Percentiles rank a stretch among this genome's conserved stretches.
phyloP scores from a whole-genome alignment of 768 basidiomycete species.

The Plicaturopsis crispa region DNA sequence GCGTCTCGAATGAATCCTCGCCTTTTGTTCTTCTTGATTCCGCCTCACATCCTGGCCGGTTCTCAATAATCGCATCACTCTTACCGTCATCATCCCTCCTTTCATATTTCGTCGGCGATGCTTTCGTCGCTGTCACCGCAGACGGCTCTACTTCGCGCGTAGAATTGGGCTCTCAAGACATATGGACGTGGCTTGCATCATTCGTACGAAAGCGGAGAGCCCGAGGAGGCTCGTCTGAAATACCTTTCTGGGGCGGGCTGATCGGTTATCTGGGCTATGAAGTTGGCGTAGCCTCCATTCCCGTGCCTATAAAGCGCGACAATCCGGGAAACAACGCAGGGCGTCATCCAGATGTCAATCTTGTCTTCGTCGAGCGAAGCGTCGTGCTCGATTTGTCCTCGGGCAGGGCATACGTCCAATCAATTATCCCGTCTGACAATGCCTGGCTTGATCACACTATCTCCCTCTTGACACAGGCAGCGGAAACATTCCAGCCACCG shows the following conservation, averaged over 20 bases:
- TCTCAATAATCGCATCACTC: slow-evolving; percentile 65
- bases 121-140: slow-evolving; percentile 35
- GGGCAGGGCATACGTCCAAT: slow-evolving; percentile 53
- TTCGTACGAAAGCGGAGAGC: slow-evolving; percentile 55
- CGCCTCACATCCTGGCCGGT: slow-evolving; percentile 66
- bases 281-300: slow-evolving; percentile 54
- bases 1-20: slow-evolving; percentile 46
- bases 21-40: slow-evolving; percentile 73
- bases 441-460: slow-evolving; percentile 32
- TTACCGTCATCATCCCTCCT: slow-evolving; percentile 46
- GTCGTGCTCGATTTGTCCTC: slow-evolving; percentile 55
- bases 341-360: slow-evolving; percentile 63
- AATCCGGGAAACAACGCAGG: slow-evolving; percentile 12
- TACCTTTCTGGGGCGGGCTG: slow-evolving; percentile 83
- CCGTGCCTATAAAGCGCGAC: slow-evolving; percentile 29
- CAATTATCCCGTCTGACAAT: slow-evolving; percentile 48
- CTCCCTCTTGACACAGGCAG: not conserved
- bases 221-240: slow-evolving; percentile 35
- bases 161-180: slow-evolving; percentile 38
- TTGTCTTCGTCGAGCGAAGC: slow-evolving; percentile 75
- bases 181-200: slow-evolving; percentile 71
- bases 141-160: slow-evolving; percentile 28
- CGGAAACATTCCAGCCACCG: no score
- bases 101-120: slow-evolving; percentile 46
- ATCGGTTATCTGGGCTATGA: slow-evolving; percentile 78